These are phyloP conservation scores for Graphilbum sp. DNA, from an alignment of 2,329 filamentous ascomycete species.

Conservation along the genomic window DNA sequence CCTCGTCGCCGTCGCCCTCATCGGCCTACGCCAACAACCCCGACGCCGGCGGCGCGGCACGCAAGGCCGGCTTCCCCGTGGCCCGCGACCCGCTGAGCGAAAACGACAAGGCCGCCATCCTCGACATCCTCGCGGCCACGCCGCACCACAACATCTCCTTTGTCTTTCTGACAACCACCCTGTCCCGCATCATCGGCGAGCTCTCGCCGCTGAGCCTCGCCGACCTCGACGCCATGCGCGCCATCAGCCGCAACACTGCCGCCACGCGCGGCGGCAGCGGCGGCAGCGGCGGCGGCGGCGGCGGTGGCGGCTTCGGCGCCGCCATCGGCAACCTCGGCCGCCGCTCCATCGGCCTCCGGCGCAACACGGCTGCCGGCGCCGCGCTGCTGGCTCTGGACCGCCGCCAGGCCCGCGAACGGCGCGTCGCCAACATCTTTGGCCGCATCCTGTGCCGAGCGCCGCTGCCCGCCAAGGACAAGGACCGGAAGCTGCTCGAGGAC, in stretches of 20 bases:
- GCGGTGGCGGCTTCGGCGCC: slow-evolving; percentile 4
- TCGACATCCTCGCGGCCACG: slow-evolving; percentile 56
- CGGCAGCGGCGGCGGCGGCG: neutral
- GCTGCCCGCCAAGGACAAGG: slow-evolving; percentile 25
- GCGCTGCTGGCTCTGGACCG: slow-evolving; percentile 26
- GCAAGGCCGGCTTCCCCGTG: neutral
- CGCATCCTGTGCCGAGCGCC: slow-evolving; percentile 40
- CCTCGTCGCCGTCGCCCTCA: no score
- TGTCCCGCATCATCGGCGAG: slow-evolving; percentile 37
- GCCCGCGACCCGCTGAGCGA: slow-evolving; percentile 8
- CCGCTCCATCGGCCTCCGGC: slow-evolving; percentile 25
- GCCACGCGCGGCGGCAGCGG: no score
- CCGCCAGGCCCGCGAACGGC: slow-evolving; percentile 40
- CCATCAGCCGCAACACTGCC: no score
- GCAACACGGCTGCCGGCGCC: slow-evolving; percentile 4
- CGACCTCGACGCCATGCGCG: slow-evolving; percentile 18
- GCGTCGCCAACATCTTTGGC: slow-evolving; percentile 50
- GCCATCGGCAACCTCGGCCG: slow-evolving; percentile 11
- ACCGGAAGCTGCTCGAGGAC: slow-evolving; percentile 43
- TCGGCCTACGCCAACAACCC: slow-evolving; percentile 10
- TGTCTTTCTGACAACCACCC: slow-evolving; percentile 68
- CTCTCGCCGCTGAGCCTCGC: slow-evolving; percentile 24
- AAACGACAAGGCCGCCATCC: slow-evolving; percentile 36
- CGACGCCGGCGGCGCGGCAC: no score
- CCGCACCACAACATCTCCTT: slow-evolving; percentile 80